Evolutionary conservation across 2,329 filamentous ascomycete species (phyloP).

Genomic region (Gaeumannomyces sp.): DNA sequence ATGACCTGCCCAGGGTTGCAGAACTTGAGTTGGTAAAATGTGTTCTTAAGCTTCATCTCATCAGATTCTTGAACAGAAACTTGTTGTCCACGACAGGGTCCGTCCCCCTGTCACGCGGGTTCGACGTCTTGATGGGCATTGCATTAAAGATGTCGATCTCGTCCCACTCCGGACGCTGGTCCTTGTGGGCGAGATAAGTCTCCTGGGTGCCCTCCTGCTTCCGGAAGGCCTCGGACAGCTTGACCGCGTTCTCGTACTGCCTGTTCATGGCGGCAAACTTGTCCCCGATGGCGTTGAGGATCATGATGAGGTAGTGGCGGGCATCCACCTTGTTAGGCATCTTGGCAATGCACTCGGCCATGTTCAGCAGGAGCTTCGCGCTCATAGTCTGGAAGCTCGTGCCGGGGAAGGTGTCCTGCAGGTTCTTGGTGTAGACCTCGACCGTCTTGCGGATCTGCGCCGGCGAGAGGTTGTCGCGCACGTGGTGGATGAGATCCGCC

Average conservation of each 20-base stretch:
- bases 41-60: slow-evolving; percentile 96
- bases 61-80: slow-evolving; percentile 92
- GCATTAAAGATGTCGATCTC: slow-evolving; percentile 96
- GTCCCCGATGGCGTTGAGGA: slow-evolving; percentile 93
- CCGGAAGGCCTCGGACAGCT: slow-evolving; percentile 73
- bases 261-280: slow-evolving; percentile 98
- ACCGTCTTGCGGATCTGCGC: slow-evolving; percentile 94
- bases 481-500: slow-evolving; percentile 94
- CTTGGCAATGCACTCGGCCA: slow-evolving; percentile 96
- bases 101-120: slow-evolving; percentile 78
- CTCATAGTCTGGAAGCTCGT: slow-evolving; percentile 99
- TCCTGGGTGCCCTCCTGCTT: slow-evolving; percentile 61
- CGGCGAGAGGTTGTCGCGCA: slow-evolving; percentile 79
- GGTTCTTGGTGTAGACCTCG: slow-evolving; percentile 92
- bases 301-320: slow-evolving; percentile 92
- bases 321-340: slow-evolving; percentile 90
- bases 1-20: slow-evolving; percentile 74
- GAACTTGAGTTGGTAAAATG: slow-evolving; percentile 87
- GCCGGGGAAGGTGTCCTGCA: slow-evolving; percentile 92
- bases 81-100: slow-evolving; percentile 96
- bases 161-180: slow-evolving; percentile 85
- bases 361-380: slow-evolving; percentile 90
- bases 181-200: slow-evolving; percentile 77
- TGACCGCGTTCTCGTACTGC: slow-evolving; percentile 91
- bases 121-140: slow-evolving; percentile 92